A percentile compares a stretch with the other conserved stretches of the same genome.
These are phyloP conservation scores for Rhinocladiella similis DNA, from an alignment of 2,329 filamentous ascomycete genomes.

Conservation along the genomic window DNA sequence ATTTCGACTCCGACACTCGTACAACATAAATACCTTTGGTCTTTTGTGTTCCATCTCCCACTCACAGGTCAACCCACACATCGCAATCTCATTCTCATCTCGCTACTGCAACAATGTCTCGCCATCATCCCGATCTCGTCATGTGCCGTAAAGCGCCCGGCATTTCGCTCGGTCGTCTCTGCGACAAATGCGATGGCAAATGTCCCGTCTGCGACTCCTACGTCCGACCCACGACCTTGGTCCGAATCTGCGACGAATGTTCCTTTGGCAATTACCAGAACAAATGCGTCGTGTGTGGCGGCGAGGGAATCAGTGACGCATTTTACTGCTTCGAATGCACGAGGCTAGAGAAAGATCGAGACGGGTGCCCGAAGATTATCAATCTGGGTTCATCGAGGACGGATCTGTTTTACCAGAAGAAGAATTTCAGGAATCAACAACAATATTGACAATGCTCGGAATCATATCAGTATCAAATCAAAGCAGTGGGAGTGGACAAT, in stretches of 20 bases:
- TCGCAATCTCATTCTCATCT: not conserved
- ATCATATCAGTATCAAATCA: no score
- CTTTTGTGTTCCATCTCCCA: not conserved
- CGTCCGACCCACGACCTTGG: conserved; percentile 94
- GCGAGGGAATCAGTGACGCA: conserved; percentile 95
- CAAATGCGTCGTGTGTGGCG: conserved; percentile 98
- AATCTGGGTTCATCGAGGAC: conserved; percentile 94
- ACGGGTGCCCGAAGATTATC: conserved; percentile 99
- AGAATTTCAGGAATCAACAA: conserved; percentile 64
- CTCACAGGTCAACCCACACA: not conserved
- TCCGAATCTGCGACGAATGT: conserved; percentile 98
- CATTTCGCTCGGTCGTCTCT: conserved; percentile 96
- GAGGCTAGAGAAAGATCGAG: conserved; percentile 90
- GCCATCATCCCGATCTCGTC: conserved; percentile 95
- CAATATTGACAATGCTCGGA: conserved; percentile 3
- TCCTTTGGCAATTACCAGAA: conserved; percentile 99
- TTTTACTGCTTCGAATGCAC: conserved; percentile 99
- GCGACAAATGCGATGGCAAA: conserved; percentile 99
- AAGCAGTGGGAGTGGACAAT: no score
- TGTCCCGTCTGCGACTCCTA: conserved; percentile 99
- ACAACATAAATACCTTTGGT: not conserved
- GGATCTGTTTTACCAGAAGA: conserved; percentile 80
- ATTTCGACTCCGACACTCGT: not conserved
- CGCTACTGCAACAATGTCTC: conserved; percentile 65
- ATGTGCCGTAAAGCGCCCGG: conserved; percentile 99